Evolutionary conservation across 192 early-diverging fungal genomes (phyloP).

Genomic region (Geranomyces variabilis): DNA sequence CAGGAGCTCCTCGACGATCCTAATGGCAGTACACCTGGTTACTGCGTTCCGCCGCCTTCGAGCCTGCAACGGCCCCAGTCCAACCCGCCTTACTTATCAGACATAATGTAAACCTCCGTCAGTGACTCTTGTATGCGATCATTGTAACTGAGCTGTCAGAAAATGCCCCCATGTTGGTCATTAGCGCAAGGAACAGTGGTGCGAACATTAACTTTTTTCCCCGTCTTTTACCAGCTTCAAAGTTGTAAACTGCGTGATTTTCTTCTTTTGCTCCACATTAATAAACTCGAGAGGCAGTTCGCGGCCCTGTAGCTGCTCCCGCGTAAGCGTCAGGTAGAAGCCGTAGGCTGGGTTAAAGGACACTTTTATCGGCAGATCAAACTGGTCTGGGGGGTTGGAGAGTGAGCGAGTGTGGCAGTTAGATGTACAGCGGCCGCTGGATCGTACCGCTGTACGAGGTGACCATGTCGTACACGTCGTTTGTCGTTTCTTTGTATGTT

Average conservation of each 20-base stretch:
- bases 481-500: constrained; percentile 74
- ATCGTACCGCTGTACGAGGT: constrained; percentile 20
- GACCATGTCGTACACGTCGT: constrained; percentile 71
- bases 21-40: background rate
- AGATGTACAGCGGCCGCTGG: background rate
- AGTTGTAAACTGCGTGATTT: constrained; percentile 70
- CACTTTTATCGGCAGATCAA: constrained; percentile 66
- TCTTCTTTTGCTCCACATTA: constrained; percentile 70
- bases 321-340: constrained; percentile 59
- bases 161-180: background rate
- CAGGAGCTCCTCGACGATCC: constrained; percentile 35
- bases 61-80: too few species aligned
- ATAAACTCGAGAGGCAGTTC: constrained; percentile 71
- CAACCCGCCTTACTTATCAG: constrained; percentile 64
- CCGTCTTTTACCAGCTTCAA: constrained; percentile 68
- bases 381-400: constrained; percentile 44
- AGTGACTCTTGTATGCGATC: constrained; percentile 79
- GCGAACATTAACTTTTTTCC: background rate
- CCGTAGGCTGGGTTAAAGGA: constrained; percentile 64
- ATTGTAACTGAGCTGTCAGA: constrained; percentile 71
- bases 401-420: background rate
- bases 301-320: constrained; percentile 44
- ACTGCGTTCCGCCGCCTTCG: too few species aligned
- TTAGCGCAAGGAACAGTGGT: background rate
- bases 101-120: constrained; percentile 80